phyloP scores from a whole-genome alignment of 2,329 filamentous ascomycete genomes.

The Arthrobotrys sinensis region DNA sequence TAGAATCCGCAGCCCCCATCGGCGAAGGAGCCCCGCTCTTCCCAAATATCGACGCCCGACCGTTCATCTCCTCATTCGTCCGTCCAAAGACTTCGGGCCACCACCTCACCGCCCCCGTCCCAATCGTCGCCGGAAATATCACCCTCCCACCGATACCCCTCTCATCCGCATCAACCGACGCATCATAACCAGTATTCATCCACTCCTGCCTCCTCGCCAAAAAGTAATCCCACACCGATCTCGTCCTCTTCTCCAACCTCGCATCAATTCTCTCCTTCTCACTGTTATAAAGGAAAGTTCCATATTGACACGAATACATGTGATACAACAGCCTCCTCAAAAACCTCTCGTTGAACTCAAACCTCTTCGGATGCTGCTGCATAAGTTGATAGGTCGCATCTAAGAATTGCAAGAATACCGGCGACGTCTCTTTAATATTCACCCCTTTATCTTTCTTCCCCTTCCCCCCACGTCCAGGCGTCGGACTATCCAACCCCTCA shows the following conservation, averaged over 20 bases:
- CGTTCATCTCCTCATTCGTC: conserved; percentile 93
- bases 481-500: conserved; percentile 69
- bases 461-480: conserved; percentile 61
- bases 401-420: conserved; percentile 97
- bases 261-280: conserved; percentile 87
- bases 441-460: conserved; percentile 53
- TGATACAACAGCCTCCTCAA: conserved; percentile 91
- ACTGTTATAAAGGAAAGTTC: conserved; percentile 94
- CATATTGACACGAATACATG: conserved; percentile 95
- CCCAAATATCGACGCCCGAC: conserved; percentile 64
- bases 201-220: conserved; percentile 85
- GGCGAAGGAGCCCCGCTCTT: conserved; percentile 46
- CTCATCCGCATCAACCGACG: conserved; percentile 73
- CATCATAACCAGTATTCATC: conserved; percentile 83
- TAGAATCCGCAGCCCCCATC: conserved; percentile 70
- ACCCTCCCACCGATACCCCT: conserved; percentile 80
- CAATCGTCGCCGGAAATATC: conserved; percentile 79
- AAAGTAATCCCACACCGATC: conserved; percentile 97
- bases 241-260: conserved; percentile 78
- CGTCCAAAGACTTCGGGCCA: conserved; percentile 91
- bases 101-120: conserved; percentile 81
- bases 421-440: conserved; percentile 82
- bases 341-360: conserved; percentile 97
- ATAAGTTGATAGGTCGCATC: conserved; percentile 93
- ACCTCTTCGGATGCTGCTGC: conserved; percentile 86